Base-by-base conservation (phyloP, 192 early-diverging fungal genomes). In the Chytriomyces sp. region DNA sequence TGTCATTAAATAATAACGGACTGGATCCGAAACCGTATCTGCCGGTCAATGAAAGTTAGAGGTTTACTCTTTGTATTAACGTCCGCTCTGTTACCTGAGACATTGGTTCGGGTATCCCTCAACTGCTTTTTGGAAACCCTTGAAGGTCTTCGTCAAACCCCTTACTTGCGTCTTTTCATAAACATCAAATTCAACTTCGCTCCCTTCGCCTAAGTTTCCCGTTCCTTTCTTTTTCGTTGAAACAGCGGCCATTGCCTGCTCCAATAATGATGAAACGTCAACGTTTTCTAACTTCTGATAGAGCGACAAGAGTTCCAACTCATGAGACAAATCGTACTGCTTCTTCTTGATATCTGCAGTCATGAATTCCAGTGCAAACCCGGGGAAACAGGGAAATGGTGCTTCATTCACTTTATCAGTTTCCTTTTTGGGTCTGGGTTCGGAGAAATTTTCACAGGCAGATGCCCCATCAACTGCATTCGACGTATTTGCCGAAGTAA, bases 51-150 rank as follows among this genome's bases (percentile, higher is more conserved):
- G n/a, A n/a, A 40, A 36, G 28, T 19, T 30, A 10, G 8, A 19
- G 38, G 37, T 12, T n/a, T 6, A 32, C 12, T 5, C 25, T 25
- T 63, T 10, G 44, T 10, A 49, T 14, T 10, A 49, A 49, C n/a
- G 44, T 10, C 44, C 10, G 44, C 44, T 49, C 26, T 74, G 68
- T 26, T 66, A 88, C 74, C 95, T 83, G 19, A 95, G 78, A 55
- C 92, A 94, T 73, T 97, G 95, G 52, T 91, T 90, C 2, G 95
- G 92, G 73, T 89, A 90, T 70, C 81, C 77, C 5, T 82, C 80
- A 2, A 93, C 90, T 0, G 86, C 76, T 32, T 89, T 84, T n/a
- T 84, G 82, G 70, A 97, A 97, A 49, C 84, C 84, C 49, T 92
- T 87, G 74, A 97, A 95, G 0, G 90, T 85, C 52, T 89, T 90